A percentile compares a stretch with the other conserved stretches of the same genome.
Evolutionary conservation across 2,329 filamentous ascomycete genomes (phyloP).

Genomic region (Beauveria varroae): DNA sequence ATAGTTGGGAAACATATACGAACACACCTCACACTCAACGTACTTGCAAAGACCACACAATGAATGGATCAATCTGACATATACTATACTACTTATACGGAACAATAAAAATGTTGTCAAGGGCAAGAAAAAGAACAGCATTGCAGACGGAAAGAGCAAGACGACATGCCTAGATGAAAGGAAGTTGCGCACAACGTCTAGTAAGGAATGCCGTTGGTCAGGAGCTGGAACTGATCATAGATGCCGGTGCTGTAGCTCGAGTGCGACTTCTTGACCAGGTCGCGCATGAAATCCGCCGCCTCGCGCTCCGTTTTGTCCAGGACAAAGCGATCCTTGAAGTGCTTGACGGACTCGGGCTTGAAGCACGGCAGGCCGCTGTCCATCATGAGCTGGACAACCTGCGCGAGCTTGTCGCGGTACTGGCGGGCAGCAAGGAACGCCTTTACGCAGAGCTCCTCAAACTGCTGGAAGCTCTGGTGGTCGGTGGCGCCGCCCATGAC

Average conservation of each 20-base stretch:
- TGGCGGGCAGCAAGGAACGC: conserved; percentile 83
- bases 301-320: conserved; percentile 86
- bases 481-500: conserved; percentile 89
- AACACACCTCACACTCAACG: no score
- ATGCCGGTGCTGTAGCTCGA: conserved; percentile 85
- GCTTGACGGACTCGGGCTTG: conserved; percentile 88
- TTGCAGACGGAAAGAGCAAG: not conserved
- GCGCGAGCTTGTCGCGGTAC: conserved; percentile 79
- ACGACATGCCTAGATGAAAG: not conserved
- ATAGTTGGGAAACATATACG: no score
- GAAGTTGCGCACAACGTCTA: conserved; percentile 33
- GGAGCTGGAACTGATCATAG: conserved; percentile 95
- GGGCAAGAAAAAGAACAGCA: no score
- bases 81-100: not conserved
- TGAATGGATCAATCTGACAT: not conserved
- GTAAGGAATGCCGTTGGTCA: conserved; percentile 97
- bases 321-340: conserved; percentile 89
- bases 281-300: conserved; percentile 89
- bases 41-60: not conserved
- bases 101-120: not conserved
- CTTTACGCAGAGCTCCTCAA: conserved; percentile 94
- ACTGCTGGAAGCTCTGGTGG: conserved; percentile 87
- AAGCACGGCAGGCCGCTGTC: conserved; percentile 95
- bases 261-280: conserved; percentile 83
- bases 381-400: conserved; percentile 91